These are phyloP conservation scores for Teunomyces funiuensis DNA, from an alignment of 805 yeast genomes.

Conservation along the genomic window DNA sequence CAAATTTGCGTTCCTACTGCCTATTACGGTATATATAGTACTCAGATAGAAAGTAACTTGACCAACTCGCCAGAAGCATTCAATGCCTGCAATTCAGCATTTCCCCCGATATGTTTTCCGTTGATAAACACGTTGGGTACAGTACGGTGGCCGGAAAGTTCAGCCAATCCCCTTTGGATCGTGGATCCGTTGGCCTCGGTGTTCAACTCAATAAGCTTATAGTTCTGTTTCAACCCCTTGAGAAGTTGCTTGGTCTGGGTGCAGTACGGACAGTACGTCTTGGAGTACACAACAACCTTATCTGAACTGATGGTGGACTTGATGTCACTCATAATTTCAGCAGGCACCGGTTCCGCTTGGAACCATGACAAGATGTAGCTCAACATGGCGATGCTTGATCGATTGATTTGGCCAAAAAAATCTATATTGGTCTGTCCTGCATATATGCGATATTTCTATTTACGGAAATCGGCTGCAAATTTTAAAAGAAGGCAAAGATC, in stretches of 20 bases:
- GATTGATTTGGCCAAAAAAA: not conserved
- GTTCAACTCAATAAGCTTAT: conserved; percentile 31
- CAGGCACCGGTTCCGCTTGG: conserved; percentile 13
- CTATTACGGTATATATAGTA: not conserved
- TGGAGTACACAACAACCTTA: conserved; percentile 27
- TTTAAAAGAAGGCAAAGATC: conserved; percentile 6
- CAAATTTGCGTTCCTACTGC: not conserved
- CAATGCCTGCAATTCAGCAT: conserved; percentile 34
- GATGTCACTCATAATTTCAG: conserved; percentile 12
- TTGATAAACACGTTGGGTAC: conserved; percentile 39
- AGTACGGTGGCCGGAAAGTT: conserved; percentile 34
- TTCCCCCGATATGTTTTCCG: conserved; percentile 41
- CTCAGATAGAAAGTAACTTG: not conserved
- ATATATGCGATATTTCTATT: not conserved
- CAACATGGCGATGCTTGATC: conserved; percentile 8
- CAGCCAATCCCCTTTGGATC: conserved; percentile 30
- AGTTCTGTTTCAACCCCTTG: conserved; percentile 16
- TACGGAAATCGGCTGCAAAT: not conserved
- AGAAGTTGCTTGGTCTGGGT: conserved; percentile 38
- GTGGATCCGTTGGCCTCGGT: conserved; percentile 22
- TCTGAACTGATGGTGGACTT: conserved; percentile 11
- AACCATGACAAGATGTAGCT: conserved; percentile 10
- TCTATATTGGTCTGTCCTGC: not conserved
- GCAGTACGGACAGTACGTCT: conserved; percentile 47
- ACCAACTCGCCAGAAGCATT: conserved; percentile 22